phyloP scores from a whole-genome alignment of 805 yeast genomes.

The Pichia rugopelliculosa region DNA sequence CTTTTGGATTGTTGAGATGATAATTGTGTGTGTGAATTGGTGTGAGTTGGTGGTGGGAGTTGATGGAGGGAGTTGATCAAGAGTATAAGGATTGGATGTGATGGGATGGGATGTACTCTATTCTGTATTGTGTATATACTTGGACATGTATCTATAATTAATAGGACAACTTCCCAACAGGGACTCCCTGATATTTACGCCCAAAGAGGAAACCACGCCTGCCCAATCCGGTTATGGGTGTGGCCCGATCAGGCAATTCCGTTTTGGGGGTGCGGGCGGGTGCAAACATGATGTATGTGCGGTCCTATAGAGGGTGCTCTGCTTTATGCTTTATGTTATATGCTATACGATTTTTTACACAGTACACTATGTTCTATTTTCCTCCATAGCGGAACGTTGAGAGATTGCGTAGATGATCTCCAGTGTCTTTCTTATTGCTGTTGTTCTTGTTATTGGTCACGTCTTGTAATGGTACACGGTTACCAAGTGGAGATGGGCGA shows the following conservation, averaged over 20 bases:
- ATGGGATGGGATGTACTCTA: no score
- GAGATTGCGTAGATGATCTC: not conserved
- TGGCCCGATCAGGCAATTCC: not conserved
- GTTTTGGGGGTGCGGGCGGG: not conserved
- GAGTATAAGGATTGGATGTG: no score
- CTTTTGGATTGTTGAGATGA: no score
- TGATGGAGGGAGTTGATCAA: no score
- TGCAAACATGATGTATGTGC: not conserved
- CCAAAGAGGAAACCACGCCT: not conserved
- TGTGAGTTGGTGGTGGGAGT: no score
- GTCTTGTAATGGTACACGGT: slow-evolving; percentile 5
- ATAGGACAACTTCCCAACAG: no score
- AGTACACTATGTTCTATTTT: no score
- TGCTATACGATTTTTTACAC: no score
- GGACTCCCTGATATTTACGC: no score
- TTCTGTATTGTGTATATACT: no score
- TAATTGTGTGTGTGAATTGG: no score
- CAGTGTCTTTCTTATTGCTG: not conserved
- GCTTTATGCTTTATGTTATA: not conserved
- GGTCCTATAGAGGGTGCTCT: not conserved
- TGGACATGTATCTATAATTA: no score
- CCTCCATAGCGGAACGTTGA: not conserved
- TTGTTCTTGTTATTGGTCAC: not conserved
- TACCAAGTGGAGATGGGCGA: slow-evolving; percentile 10
- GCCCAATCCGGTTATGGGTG: not conserved